Conservation (phyloP, 2,329 filamentous ascomycete species). For the Penicillium brasilianum region DNA sequence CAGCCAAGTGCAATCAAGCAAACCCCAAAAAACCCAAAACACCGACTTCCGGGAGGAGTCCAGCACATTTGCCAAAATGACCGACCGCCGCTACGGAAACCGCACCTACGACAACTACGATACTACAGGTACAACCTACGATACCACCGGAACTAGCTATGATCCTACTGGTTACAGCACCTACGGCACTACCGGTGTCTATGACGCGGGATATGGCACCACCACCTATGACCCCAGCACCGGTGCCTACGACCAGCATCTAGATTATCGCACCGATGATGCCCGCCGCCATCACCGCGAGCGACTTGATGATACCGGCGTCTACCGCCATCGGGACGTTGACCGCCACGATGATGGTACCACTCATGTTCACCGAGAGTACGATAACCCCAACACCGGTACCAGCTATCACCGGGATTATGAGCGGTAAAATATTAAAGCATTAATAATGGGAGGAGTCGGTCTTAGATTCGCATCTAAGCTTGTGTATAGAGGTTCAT, state of each 20-base stretch:
- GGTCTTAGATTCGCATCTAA: conserved; percentile 14
- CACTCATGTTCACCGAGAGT: conserved; percentile 39
- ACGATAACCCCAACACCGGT: conserved; percentile 23
- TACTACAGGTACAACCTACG: conserved; percentile 14
- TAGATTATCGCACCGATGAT: conserved; percentile 38
- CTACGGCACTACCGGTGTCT: conserved; percentile 23
- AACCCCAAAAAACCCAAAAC: background rate
- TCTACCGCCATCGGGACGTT: conserved; percentile 42
- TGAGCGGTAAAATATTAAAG: conserved; percentile 28
- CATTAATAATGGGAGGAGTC: background rate
- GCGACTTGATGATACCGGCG: conserved; percentile 35
- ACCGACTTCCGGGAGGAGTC: conserved; percentile 9
- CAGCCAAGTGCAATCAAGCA: background rate
- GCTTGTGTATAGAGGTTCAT: conserved; percentile 18
- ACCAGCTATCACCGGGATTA: conserved; percentile 42
- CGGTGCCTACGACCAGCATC: conserved; percentile 42
- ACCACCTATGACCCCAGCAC: conserved; percentile 34
- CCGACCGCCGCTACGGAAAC: conserved; percentile 23
- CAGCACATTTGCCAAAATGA: conserved; percentile 23
- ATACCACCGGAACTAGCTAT: conserved; percentile 34
- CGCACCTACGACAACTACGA: conserved; percentile 16
- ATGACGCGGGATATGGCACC: conserved; percentile 35
- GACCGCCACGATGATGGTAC: conserved; percentile 38
- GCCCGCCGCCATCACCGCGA: conserved; percentile 39
- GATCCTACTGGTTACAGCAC: conserved; percentile 30